Percentiles rank a stretch among this genome's conserved stretches.
Evolutionary conservation across 1,284 basidiomycete genomes (phyloP).

Genomic region (Inonotus hispidus): DNA sequence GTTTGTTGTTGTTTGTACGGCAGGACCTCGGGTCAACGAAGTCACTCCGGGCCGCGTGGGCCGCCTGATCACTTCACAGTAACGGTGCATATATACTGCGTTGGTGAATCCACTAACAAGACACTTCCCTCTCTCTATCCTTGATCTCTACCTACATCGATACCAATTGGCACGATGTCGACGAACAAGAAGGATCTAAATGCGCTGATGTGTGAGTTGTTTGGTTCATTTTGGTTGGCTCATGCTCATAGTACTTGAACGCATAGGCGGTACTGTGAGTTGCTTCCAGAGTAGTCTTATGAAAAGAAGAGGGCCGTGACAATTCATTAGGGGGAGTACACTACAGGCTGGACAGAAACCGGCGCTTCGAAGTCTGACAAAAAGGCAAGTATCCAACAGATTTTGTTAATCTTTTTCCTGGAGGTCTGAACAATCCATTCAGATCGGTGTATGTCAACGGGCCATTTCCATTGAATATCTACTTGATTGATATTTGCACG

Average conservation of each 20-base stretch:
- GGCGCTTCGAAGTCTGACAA: constrained; percentile 94
- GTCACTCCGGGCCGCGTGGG: not conserved
- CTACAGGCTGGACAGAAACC: constrained; percentile 86
- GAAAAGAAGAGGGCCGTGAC: not conserved
- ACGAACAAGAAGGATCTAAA: constrained; percentile 42
- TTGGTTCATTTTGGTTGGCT: not conserved
- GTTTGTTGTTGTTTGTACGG: not conserved
- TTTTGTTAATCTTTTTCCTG: not conserved
- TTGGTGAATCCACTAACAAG: constrained; percentile 7
- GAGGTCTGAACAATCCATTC: not conserved
- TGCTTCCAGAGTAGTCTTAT: not conserved
- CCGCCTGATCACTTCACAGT: not conserved
- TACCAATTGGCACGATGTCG: constrained; percentile 1
- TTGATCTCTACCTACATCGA: not conserved
- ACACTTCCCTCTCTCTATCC: not conserved
- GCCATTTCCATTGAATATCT: not conserved
- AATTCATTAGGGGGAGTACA: constrained; percentile 72
- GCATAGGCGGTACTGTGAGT: constrained; percentile 59
- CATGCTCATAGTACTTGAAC: not conserved
- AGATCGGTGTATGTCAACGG: constrained; percentile 60
- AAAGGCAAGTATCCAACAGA: constrained; percentile 49
- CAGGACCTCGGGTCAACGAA: not conserved
- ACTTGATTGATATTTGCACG: not conserved
- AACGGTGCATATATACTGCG: not conserved
- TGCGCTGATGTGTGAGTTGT: constrained; percentile 66